A percentile compares a stretch with the other conserved stretches of the same genome.
Conservation (phyloP, 1,284 basidiomycete genomes). For the Sutorius eximius region DNA sequence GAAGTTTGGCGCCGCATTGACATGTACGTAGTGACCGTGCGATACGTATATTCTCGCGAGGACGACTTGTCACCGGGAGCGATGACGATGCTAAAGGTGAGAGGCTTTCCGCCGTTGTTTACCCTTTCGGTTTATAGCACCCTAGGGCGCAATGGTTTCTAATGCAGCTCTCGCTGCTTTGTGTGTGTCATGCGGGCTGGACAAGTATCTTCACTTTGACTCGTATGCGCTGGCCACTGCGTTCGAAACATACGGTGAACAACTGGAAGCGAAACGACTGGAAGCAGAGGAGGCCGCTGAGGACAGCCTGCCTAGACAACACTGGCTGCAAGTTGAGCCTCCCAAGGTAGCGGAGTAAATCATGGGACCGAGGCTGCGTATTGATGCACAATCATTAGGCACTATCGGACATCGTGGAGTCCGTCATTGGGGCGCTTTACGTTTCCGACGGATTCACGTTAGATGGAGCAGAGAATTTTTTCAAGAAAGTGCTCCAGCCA, state of each 20-base stretch:
- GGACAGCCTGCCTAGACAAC: conserved; percentile 57
- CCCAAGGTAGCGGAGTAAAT: conserved; percentile 57
- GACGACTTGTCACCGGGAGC: conserved; percentile 65
- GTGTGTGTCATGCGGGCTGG: conserved; percentile 64
- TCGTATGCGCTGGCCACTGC: conserved; percentile 49
- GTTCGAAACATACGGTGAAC: conserved; percentile 55
- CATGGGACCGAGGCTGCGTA: neutral
- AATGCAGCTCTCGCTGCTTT: conserved; percentile 73
- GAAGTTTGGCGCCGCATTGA: conserved; percentile 9
- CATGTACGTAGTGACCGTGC: conserved; percentile 60
- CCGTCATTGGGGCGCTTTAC: conserved; percentile 72
- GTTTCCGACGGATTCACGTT: conserved; percentile 70
- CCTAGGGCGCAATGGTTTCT: conserved; percentile 77
- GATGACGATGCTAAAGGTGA: conserved; percentile 73
- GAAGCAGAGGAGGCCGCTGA: conserved; percentile 55
- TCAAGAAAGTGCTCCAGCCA: conserved; percentile 63
- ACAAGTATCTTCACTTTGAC: conserved; percentile 60
- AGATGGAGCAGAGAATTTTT: conserved; percentile 60
- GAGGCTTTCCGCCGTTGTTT: conserved; percentile 10
- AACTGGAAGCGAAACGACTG: conserved; percentile 47
- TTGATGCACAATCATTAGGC: conserved; percentile 42
- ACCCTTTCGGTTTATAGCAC: conserved; percentile 3
- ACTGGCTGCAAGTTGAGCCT: conserved; percentile 72
- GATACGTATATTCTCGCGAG: conserved; percentile 64
- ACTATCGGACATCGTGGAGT: conserved; percentile 75